phyloP scores from a whole-genome alignment of 345 rosid species.

The Leavenworthia alabamica region DNA sequence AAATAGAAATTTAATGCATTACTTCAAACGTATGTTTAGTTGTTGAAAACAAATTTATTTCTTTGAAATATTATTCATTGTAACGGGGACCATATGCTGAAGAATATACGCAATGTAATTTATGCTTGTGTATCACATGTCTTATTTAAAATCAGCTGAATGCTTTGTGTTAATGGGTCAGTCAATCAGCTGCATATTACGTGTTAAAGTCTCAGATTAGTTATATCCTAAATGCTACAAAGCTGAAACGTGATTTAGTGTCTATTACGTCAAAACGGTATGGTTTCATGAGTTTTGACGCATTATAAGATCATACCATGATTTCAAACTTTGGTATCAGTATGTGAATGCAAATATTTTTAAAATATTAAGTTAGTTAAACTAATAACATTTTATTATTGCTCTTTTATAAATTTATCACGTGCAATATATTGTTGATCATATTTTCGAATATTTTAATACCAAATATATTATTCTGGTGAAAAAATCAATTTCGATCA shows the following conservation, averaged over 20 bases:
- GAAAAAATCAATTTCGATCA: not conserved
- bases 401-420: not conserved
- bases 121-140: slow-evolving; percentile 16
- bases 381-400: not conserved
- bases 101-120: not conserved
- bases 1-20: not conserved
- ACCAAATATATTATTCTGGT: not conserved
- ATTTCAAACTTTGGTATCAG: not conserved
- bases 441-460: not conserved
- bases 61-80: not conserved
- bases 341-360: not conserved
- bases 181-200: not conserved
- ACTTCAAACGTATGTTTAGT: not conserved
- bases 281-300: not conserved
- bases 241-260: not conserved
- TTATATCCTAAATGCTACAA: not conserved
- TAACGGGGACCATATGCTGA: slow-evolving; percentile 1
- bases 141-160: not conserved
- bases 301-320: not conserved
- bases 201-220: not conserved
- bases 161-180: not conserved
- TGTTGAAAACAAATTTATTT: not conserved
- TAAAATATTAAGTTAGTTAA: not conserved
- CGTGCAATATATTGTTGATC: not conserved
- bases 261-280: not conserved